phyloP scores from a whole-genome alignment of 805 yeast species.

The Saccharomycopsis babjevae region DNA sequence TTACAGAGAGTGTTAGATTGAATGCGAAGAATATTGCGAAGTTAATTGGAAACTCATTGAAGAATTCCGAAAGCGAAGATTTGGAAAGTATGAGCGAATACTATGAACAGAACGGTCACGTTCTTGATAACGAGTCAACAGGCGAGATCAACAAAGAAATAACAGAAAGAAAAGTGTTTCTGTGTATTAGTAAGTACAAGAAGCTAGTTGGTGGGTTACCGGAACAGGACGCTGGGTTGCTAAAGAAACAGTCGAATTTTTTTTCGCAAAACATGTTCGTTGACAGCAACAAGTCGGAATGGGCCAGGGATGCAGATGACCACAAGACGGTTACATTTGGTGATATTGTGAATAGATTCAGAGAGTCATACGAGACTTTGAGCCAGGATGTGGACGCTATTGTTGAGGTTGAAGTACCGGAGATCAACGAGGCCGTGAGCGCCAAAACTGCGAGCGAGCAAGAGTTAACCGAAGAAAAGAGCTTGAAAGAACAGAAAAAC shows the following conservation, averaged over 20 bases:
- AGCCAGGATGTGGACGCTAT: slow-evolving; percentile 1
- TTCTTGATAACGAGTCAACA: slow-evolving; percentile 2
- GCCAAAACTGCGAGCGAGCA: neutral
- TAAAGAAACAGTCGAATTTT: neutral
- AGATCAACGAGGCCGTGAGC: neutral
- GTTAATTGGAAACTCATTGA: slow-evolving; percentile 38
- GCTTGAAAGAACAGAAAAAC: slow-evolving; percentile 5
- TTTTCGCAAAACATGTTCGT: slow-evolving; percentile 3
- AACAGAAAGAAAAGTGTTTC: slow-evolving; percentile 9
- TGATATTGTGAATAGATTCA: neutral
- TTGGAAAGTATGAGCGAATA: slow-evolving; percentile 7
- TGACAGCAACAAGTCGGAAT: neutral
- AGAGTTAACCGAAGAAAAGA: neutral
- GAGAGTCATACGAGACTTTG: neutral
- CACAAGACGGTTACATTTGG: neutral
- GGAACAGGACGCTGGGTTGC: neutral
- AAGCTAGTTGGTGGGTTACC: neutral
- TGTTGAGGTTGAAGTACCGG: slow-evolving; percentile 5
- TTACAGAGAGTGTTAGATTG: slow-evolving; percentile 47
- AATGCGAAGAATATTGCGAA: slow-evolving; percentile 48
- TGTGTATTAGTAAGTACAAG: slow-evolving; percentile 11
- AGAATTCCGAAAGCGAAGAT: slow-evolving; percentile 16
- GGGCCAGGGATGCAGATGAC: neutral
- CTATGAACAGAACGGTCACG: slow-evolving; percentile 7
- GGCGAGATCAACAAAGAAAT: neutral